Conservation (phyloP, 805 yeast species). For the Starmera pachycereana region DNA sequence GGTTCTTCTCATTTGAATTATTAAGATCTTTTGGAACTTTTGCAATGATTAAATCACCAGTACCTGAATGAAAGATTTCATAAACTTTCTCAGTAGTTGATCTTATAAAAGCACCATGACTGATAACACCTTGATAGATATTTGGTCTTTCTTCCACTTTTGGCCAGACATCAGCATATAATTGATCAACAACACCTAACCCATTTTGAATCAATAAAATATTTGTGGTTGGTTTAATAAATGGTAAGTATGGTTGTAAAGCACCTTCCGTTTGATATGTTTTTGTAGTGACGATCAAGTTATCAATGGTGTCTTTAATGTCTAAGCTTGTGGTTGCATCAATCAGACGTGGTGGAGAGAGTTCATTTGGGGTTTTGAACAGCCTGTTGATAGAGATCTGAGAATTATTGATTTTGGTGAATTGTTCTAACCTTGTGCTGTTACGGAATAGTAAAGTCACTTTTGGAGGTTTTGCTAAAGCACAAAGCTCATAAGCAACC, state of each 20-base stretch:
- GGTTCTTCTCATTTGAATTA: constrained; percentile 1
- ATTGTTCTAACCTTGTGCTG: constrained; percentile 8
- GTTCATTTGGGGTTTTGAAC: constrained; percentile 10
- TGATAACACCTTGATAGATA: constrained; percentile 65
- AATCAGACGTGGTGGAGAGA: background rate
- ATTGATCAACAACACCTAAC: constrained; percentile 61
- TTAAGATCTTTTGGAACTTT: constrained; percentile 34
- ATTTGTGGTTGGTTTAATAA: constrained; percentile 42
- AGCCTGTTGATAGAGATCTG: constrained; percentile 11
- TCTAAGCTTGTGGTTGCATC: constrained; percentile 9
- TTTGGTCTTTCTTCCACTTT: constrained; percentile 36
- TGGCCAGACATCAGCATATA: constrained; percentile 49
- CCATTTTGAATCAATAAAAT: constrained; percentile 82
- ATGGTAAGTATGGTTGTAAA: constrained; percentile 38
- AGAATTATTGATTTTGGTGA: constrained; percentile 9
- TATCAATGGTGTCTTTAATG: constrained; percentile 28
- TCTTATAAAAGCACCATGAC: constrained; percentile 69
- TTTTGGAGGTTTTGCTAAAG: constrained; percentile 8
- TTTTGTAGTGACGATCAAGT: constrained; percentile 70
- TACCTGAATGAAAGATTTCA: constrained; percentile 58
- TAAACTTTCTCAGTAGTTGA: constrained; percentile 22
- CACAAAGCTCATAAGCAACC: constrained; percentile 15
- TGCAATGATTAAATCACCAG: constrained; percentile 52
- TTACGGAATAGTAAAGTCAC: constrained; percentile 15
- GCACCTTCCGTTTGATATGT: constrained; percentile 66